Percentiles rank a stretch among this genome's conserved stretches.
These are phyloP conservation scores for Cytospora mali DNA, from an alignment of 2,329 filamentous ascomycete species.

Conservation along the genomic window DNA sequence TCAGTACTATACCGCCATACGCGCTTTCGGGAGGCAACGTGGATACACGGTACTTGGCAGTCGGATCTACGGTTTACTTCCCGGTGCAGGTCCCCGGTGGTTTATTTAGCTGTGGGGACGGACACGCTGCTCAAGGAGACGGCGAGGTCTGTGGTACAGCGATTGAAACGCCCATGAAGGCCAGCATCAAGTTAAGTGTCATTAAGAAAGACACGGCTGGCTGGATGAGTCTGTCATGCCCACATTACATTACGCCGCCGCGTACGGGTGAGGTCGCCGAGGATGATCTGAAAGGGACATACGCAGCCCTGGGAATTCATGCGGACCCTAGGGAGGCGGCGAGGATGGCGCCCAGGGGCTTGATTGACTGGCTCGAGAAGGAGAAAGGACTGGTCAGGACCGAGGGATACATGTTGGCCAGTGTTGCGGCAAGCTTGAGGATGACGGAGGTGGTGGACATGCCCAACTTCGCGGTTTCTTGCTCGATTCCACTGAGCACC, in stretches of 20 bases:
- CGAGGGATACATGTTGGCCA: constrained; percentile 57
- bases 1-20: constrained; percentile 53
- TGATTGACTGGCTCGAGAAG: constrained; percentile 51
- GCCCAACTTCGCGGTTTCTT: constrained; percentile 55
- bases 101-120: constrained; percentile 57
- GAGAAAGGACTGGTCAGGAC: constrained; percentile 48
- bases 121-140: constrained; percentile 57
- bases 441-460: constrained; percentile 57
- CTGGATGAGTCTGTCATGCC: constrained; percentile 40
- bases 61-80: constrained; percentile 50
- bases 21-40: constrained; percentile 55
- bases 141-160: constrained; percentile 60
- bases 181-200: constrained; percentile 51
- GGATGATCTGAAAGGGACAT: constrained; percentile 47
- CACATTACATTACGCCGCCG: constrained; percentile 49
- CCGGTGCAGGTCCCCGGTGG: constrained; percentile 53
- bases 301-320: constrained; percentile 58
- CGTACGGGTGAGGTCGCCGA: constrained; percentile 42
- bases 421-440: constrained; percentile 52
- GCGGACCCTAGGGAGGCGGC: constrained; percentile 51
- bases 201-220: constrained; percentile 44
- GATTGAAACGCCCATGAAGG: constrained; percentile 56
- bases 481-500: constrained; percentile 50
- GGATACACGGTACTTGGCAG: constrained; percentile 53
- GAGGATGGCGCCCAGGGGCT: constrained; percentile 49